Base-by-base conservation (phyloP, 2,329 filamentous ascomycete species). In the Macrophomina tecta region DNA sequence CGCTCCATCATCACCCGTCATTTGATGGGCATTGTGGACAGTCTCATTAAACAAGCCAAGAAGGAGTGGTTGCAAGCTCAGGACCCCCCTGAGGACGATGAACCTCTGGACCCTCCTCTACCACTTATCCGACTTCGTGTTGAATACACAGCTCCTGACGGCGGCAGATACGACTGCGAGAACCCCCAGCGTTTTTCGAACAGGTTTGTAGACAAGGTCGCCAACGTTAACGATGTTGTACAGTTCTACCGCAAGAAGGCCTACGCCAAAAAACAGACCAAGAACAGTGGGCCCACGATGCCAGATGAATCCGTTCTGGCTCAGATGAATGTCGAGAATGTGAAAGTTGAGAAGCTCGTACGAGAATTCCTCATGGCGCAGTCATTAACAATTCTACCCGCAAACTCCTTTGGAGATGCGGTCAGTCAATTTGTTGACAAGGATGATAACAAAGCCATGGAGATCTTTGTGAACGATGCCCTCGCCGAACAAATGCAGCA, bases 131-230 rank as follows among this genome's bases (percentile, higher is more conserved):
- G 95, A 23, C 86, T 99, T 16, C 93, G 94, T 69, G 94, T 99
- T 0, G 95, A 99, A 74, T 95, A 93, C 70, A 91, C 92, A 0
- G 89, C 93, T 0, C 91, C 91, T 0, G 92, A 96, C 36, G 93
- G 93, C 4, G 91, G 93, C 14, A 87, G 89, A 42, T 99, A 93
- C 73, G 92, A 98, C 71, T 90, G 91, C 70, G 95, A 98, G 77
- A 99, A 99, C 69, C 94, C 95, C 0, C 95, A 98, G 76, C 89
- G 95, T 8, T 97, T 98, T 74, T 98, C 94, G 0, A 97, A 97
- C 76, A 87, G 93, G 2, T 99, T 98, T 72, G 86, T 91, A 1
- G 91, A 89, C n/a, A 91, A 89, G 74, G 94, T 99, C 0, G 95
- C 95, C 68, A 99, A 99, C 75, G 89, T 90, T 9, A 96, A 94